Conservation (phyloP, 2,329 filamentous ascomycete genomes). For the Alternaria infectoria region DNA sequence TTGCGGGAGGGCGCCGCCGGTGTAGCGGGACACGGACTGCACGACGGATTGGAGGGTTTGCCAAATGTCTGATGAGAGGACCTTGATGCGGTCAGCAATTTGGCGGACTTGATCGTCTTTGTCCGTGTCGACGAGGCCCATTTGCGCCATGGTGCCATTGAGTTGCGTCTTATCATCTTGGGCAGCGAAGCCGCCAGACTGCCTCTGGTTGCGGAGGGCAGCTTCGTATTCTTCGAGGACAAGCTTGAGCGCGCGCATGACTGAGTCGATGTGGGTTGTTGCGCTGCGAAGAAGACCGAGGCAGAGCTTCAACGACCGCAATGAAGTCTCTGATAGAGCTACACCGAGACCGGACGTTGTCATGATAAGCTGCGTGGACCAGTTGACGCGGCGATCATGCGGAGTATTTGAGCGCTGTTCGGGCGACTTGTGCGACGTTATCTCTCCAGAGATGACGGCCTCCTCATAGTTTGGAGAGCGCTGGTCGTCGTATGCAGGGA, state of each 20-base stretch:
- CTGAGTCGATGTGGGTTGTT: conserved; percentile 78
- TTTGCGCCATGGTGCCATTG: conserved; percentile 23
- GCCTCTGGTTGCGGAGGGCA: conserved; percentile 42
- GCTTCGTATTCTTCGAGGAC: conserved; percentile 82
- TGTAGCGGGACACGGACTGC: conserved; percentile 84
- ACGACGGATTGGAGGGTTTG: conserved; percentile 75
- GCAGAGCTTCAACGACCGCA: conserved; percentile 84
- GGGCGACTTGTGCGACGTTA: conserved; percentile 31
- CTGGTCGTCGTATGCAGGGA: conserved; percentile 84
- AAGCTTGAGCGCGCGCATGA: conserved; percentile 75
- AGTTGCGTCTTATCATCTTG: conserved; percentile 18
- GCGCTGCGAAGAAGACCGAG: conserved; percentile 80
- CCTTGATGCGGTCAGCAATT: conserved; percentile 79
- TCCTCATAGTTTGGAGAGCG: conserved; percentile 78
- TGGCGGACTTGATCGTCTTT: conserved; percentile 56
- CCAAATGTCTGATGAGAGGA: conserved; percentile 59
- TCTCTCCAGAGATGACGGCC: conserved; percentile 40
- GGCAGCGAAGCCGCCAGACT: conserved; percentile 23
- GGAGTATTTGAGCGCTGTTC: conserved; percentile 30
- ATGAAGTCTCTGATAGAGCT: conserved; percentile 87
- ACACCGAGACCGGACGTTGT: conserved; percentile 90
- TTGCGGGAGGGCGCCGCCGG: conserved; percentile 87
- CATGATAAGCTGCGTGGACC: conserved; percentile 85
- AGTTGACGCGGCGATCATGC: conserved; percentile 56
- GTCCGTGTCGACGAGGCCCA: conserved; percentile 25